These are phyloP conservation scores for Rhipidocladum racemiflorum DNA, from an alignment of 176 grass and related monocot species.

Conservation along the genomic window DNA sequence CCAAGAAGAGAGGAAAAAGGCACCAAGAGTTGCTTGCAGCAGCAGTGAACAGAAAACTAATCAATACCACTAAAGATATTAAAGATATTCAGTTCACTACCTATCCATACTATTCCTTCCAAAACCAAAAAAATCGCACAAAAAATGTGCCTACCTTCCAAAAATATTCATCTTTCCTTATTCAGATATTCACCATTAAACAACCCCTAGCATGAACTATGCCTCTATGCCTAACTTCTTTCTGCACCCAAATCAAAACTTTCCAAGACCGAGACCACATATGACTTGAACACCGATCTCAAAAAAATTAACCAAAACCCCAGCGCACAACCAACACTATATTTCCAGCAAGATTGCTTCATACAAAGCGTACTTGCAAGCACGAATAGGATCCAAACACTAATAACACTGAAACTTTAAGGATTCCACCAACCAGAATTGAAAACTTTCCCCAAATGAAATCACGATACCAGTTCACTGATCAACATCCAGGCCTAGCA, in stretches of 20 bases:
- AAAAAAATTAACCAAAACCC: background rate
- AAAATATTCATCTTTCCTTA: background rate
- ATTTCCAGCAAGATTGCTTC: background rate
- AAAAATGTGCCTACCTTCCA: background rate
- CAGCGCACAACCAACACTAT: background rate
- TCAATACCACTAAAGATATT: background rate
- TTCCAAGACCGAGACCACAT: background rate
- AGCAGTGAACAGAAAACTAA: conserved; percentile 3
- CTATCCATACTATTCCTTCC: background rate
- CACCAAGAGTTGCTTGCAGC: background rate
- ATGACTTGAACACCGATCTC: background rate
- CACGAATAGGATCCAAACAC: background rate
- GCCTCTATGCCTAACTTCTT: background rate
- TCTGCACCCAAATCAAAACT: conserved; percentile 3
- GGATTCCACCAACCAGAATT: background rate
- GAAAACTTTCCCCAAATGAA: background rate
- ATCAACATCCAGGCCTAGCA: background rate
- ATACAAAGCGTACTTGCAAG: background rate
- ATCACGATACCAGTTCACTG: background rate
- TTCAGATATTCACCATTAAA: background rate
- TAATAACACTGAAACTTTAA: background rate
- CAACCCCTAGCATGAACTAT: background rate
- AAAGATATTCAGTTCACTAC: background rate
- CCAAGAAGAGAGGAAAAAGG: background rate
- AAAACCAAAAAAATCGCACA: background rate